Base-by-base conservation (phyloP, 495 filamentous ascomycete genomes). In the Trichoderma virens region DNA sequence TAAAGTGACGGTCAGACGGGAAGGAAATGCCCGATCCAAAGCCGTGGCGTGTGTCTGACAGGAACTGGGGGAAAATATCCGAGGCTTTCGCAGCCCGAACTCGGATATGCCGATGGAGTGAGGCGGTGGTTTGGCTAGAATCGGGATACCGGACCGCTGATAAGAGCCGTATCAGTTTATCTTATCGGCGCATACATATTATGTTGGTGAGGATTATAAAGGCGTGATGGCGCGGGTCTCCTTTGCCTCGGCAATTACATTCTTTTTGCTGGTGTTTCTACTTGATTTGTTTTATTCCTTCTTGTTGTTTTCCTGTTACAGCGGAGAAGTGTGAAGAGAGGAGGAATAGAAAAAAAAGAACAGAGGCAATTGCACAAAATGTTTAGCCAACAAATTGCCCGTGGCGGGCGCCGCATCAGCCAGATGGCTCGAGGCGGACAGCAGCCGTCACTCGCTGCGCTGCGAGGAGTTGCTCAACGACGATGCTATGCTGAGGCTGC, bases 321-420 rank as follows among this genome's bases (percentile, higher is more conserved):
- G 94, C 97, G 27, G 94, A 98, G 70, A 47, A 97, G 97, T 75
- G 93, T 91, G 79, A 61, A 90, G 91, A 65, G 88, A 88, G 59
- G 87, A 87, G 43, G 86, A 82, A 38, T 62, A 75, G 66, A 67
- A 71, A 32, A 64, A n/a, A 39, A 54, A n/a, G 8, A 7, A 0
- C 35, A 34, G 23, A 4, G 13, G 59, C 16, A 1, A 23, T 35
- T 35, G 11, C 20, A 20, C 16, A 39, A 30, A 30, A 62, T 62
- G 61, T 62, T 62, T 11, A 31, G 34, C 6, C 61, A 62, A 28
- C 32, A 43, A 30, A 23, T 62, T 18, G 61, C n/a, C 13, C 61
- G 61, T 16, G 38, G 34, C 7, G 61, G 61, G 61, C 61, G 61
- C 14, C 61, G 61, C 18, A 30, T 62, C n/a, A 20, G 38, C 38